Conservation (phyloP, 345 rosid species). For the Arabis alpina region DNA sequence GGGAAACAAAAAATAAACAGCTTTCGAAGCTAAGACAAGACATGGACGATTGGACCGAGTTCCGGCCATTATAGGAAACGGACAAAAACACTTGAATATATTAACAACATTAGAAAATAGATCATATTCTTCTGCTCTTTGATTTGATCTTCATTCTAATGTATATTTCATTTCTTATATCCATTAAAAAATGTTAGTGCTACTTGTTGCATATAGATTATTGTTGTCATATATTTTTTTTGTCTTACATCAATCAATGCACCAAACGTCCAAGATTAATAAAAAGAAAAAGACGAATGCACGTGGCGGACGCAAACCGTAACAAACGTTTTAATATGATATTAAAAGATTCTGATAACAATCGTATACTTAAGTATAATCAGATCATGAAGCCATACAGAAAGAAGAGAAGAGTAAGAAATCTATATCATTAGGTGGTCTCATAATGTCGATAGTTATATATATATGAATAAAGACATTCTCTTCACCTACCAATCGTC, state of each 20-base stretch:
- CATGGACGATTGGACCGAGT: conserved; percentile 21
- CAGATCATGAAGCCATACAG: conserved; percentile 25
- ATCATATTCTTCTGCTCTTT: conserved; percentile 14
- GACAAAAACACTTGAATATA: background rate
- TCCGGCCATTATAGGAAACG: conserved; percentile 5
- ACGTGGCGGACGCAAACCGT: conserved; percentile 44
- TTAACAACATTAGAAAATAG: background rate
- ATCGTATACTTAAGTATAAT: conserved; percentile 20
- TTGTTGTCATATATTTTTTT: conserved; percentile 2
- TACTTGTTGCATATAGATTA: conserved; percentile 25
- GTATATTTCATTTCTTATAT: background rate
- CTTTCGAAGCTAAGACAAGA: conserved; percentile 18
- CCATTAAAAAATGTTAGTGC: conserved; percentile 16
- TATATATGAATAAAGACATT: conserved; percentile 33
- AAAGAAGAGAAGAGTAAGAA: conserved; percentile 18
- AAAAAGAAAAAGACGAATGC: conserved; percentile 29
- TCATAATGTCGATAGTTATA: conserved; percentile 16
- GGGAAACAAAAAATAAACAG: background rate
- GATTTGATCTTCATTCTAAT: conserved; percentile 16
- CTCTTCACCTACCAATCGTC: conserved; percentile 42
- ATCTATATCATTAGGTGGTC: conserved; percentile 12
- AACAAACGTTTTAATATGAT: conserved; percentile 27
- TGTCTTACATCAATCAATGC: conserved; percentile 42
- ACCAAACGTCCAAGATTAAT: conserved; percentile 36
- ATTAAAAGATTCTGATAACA: conserved; percentile 29